phyloP scores from a whole-genome alignment of 176 grass and related monocot genomes.

The Ananas comosus region DNA sequence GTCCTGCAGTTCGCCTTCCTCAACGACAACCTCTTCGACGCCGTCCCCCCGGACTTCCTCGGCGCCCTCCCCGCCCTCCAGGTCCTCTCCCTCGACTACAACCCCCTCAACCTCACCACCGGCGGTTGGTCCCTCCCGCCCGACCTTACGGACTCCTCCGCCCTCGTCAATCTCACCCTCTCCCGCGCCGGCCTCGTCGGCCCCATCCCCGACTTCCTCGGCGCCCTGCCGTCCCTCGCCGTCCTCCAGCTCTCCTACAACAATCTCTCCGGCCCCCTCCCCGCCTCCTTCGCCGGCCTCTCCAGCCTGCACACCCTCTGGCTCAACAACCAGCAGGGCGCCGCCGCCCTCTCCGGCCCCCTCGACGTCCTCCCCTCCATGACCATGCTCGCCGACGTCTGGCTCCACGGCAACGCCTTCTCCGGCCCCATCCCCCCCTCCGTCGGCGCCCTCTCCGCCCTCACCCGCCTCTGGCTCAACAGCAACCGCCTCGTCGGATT shows the following conservation, averaged over 20 bases:
- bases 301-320: conserved; percentile 47
- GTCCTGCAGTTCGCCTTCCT: conserved; percentile 45
- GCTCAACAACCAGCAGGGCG: conserved; percentile 89
- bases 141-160: conserved; percentile 25
- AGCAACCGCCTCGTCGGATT: conserved; percentile 64
- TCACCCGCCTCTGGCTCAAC: conserved; percentile 44
- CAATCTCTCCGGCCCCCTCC: conserved; percentile 44
- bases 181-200: conserved; percentile 38
- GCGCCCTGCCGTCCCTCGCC: conserved; percentile 29
- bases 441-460: conserved; percentile 34
- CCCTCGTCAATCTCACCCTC: conserved; percentile 40
- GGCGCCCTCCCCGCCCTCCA: conserved; percentile 27
- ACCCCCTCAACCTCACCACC: conserved; percentile 37
- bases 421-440: conserved; percentile 44
- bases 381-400: conserved; percentile 34
- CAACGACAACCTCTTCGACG: conserved; percentile 52
- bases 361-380: conserved; percentile 50
- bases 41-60: conserved; percentile 74
- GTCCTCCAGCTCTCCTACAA: conserved; percentile 65
- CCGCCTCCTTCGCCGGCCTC: conserved; percentile 12
- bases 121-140: conserved; percentile 43
- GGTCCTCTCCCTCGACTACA: conserved; percentile 36
- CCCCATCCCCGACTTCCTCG: conserved; percentile 40
- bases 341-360: conserved; percentile 38
- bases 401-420: conserved; percentile 89